Conservation (phyloP, 2,329 filamentous ascomycete species). For the Daldinia sp. region DNA sequence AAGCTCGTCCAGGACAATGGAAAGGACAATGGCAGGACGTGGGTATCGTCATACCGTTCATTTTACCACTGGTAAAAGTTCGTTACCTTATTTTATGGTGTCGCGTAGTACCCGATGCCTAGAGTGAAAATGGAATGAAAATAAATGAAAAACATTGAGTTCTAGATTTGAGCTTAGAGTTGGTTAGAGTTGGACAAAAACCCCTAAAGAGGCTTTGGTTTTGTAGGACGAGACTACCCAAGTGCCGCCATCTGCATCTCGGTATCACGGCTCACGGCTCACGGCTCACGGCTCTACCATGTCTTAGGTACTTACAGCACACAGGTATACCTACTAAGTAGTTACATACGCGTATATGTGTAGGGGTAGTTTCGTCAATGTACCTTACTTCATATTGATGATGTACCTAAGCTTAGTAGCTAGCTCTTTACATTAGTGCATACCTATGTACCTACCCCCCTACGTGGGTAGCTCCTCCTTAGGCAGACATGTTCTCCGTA, state of each 20-base stretch:
- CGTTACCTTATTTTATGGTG: conserved; percentile 20
- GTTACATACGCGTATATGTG: background rate
- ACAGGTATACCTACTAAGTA: too few relatives aligned
- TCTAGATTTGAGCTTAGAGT: conserved; percentile 3
- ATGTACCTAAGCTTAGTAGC: conserved; percentile 11
- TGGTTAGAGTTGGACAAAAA: conserved; percentile 3
- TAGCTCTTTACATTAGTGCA: background rate
- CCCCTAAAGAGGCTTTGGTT: background rate
- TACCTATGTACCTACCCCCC: background rate
- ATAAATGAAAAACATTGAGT: background rate
- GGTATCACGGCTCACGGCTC: conserved; percentile 3
- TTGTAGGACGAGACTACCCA: conserved; percentile 4
- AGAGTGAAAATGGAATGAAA: background rate
- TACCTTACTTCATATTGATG: background rate
- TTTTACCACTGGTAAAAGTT: conserved; percentile 21
- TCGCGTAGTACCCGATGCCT: conserved; percentile 33
- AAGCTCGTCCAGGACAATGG: background rate
- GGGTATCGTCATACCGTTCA: conserved; percentile 26
- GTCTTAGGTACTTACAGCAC: background rate
- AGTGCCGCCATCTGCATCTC: conserved; percentile 11
- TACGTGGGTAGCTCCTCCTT: background rate
- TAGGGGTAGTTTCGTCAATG: background rate
- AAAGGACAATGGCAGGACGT: background rate
- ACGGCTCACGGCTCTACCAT: background rate
- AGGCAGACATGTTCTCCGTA: background rate